Conservation (phyloP, 2,329 filamentous ascomycete genomes). For the Exophiala alcalophila region DNA sequence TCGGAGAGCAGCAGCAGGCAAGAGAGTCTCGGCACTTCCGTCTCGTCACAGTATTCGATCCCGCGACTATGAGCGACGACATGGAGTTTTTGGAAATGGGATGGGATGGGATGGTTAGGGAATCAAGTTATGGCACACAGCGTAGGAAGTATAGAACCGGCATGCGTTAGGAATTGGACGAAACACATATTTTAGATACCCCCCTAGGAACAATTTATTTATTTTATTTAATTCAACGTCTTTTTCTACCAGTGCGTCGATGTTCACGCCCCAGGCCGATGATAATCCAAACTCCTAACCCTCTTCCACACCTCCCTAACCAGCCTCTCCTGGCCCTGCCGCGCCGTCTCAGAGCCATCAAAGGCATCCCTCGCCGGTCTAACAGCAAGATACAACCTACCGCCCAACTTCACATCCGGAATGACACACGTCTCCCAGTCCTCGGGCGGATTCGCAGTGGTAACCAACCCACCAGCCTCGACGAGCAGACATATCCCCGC, state of each 20-base stretch:
- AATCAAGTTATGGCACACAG: too few species aligned
- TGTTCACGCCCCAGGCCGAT: conserved; percentile 46
- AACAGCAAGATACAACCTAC: conserved; percentile 69
- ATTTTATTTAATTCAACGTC: too few species aligned
- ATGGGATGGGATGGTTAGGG: too few species aligned
- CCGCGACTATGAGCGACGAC: too few species aligned
- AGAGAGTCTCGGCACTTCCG: too few species aligned
- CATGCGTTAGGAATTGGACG: too few species aligned
- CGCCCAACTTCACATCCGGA: conserved; percentile 58
- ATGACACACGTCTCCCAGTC: conserved; percentile 49
- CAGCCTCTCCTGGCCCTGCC: conserved; percentile 66
- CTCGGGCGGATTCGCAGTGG: conserved; percentile 68
- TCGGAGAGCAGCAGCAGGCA: too few species aligned
- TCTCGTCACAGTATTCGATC: conserved; percentile 1
- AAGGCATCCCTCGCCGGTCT: conserved; percentile 62
- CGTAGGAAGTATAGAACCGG: too few species aligned
- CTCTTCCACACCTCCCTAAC: conserved; percentile 71
- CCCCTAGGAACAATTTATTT: too few species aligned
- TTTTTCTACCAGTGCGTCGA: too few species aligned
- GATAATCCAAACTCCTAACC: conserved; percentile 64
- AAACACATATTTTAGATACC: too few species aligned
- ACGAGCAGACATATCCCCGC: conserved; percentile 70
- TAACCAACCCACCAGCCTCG: conserved; percentile 71
- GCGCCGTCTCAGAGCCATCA: conserved; percentile 58
- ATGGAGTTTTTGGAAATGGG: too few species aligned